Base-by-base conservation (phyloP, 2,329 filamentous ascomycete genomes). In the Nothopassalora personata region DNA sequence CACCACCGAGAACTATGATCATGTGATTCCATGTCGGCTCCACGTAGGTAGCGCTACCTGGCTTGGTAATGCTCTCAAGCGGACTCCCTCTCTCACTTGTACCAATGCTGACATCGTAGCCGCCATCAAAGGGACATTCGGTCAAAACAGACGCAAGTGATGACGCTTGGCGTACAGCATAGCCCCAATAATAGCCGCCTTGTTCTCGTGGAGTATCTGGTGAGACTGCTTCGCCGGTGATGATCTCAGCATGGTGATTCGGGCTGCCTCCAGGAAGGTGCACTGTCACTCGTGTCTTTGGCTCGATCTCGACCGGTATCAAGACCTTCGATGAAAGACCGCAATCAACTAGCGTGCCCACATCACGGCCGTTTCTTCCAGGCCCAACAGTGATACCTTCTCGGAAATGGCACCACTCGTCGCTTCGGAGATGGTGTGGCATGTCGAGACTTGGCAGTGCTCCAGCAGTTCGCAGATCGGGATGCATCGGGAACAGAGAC, bases 181-280 rank as follows among this genome's bases (percentile, higher is more conserved):
- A 96, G 49, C 91, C 91, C 90, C 91, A 96, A 75, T 92, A 95
- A 74, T 91, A 94, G 0, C 91, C 91, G 1, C 79, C 83, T 63
- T 91, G 85, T 54, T 88, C 87, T 58, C 90, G 82, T 0, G 91
- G 91, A 3, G 81, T 76, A 28, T 82, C 78, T 0, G 90, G 88
- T 36, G 86, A 80, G 2, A 93, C 86, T 7, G 63, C 63, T 31
- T 57, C 48, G 19, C 58, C 61, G 13, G 49, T 39, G n/a, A 59
- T 57, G 9, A 57, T 54, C 46, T 47, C 52, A 39, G 58, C 54
- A 18, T 56, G 46, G 65, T 59, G 3, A 62, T 64, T 30, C 67
- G 64, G 23, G 64, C 70, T 69, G 56, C 80, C 72, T 1, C 74
- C 70, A 15, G 81, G 76, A 65, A 92, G 84, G 59, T 83, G 83